Evolutionary conservation across 1,139 yeast species (phyloP), one percentile per base, ranked within the genome.

Genomic region (Kodamaea ohmeri): DNA sequence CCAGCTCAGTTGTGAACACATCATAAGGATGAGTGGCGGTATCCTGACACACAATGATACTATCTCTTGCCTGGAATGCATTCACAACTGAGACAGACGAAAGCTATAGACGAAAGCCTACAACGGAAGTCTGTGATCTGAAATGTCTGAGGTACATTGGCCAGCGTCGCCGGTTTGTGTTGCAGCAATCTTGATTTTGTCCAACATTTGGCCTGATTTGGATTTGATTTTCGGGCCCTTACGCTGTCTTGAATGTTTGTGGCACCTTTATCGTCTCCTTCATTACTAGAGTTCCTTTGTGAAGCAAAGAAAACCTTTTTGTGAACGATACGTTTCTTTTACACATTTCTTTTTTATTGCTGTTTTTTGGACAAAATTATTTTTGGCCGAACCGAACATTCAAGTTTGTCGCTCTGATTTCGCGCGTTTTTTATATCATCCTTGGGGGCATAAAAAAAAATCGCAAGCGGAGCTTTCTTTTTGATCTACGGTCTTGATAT

Each of bases 261-360:
- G n/a, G n/a, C n/a, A n/a, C n/a, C n/a, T n/a, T n/a, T n/a, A n/a
- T n/a, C n/a, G n/a, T n/a, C n/a, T n/a, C n/a, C n/a, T n/a, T 6
- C 9, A 6, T 9, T 20, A 16, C 29, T 26, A 5, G 15, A 26
- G 16, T 4, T 13, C 7, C 16, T 19, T 7, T 29, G 24, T 19
- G 26, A 9, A 17, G 26, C 26, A 31, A 21, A 31, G 21, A 30
- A 31, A 31, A 8, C 7, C 16, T 20, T 14, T 15, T 25, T 25
- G 15, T 13, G 15, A 31, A 21, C 11, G 12, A 13, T 11, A 15
- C 24, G 33, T 27, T 35, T 35, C 34, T 29, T 25, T 35, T 20
- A 17, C 25, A 16, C 30, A 19, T 36, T 36, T 36, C 38, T 36
- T 36, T 32, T 33, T 34, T 31, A 26, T 26, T 30, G n/a, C 26